These are phyloP conservation scores for Eucalyptus curtisii DNA, from an alignment of 345 rosid genomes.

Conservation along the genomic window DNA sequence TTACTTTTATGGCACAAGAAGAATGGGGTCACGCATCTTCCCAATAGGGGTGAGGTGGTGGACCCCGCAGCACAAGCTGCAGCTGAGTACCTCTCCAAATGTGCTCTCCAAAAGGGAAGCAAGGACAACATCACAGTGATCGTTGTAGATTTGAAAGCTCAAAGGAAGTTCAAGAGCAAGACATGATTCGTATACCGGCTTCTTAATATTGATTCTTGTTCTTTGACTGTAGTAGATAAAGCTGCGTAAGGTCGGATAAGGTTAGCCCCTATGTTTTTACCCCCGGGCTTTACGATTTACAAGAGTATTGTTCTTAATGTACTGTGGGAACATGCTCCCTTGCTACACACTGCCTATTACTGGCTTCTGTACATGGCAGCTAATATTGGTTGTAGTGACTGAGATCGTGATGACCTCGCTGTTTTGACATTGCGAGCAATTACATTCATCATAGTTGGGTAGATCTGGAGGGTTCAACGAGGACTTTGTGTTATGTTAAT, in stretches of 20 bases:
- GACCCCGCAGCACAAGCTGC: slow-evolving; percentile 94
- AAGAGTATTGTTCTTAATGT: slow-evolving; percentile 1
- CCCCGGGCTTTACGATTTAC: slow-evolving; percentile 11
- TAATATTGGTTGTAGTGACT: neutral
- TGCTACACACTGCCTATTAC: neutral
- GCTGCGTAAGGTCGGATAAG: neutral
- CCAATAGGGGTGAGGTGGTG: slow-evolving; percentile 33
- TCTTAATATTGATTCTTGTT: neutral
- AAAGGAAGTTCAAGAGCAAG: slow-evolving; percentile 82
- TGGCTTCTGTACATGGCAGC: neutral
- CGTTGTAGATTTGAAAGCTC: slow-evolving; percentile 86
- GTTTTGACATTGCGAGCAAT: neutral
- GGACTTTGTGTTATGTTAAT: neutral
- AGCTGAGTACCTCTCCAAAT: slow-evolving; percentile 65
- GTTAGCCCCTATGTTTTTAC: slow-evolving; percentile 22
- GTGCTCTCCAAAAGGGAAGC: slow-evolving; percentile 87
- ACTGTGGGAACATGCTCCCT: neutral
- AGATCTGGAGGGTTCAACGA: neutral
- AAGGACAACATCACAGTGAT: slow-evolving; percentile 78
- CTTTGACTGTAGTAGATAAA: neutral
- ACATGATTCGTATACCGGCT: slow-evolving; percentile 8
- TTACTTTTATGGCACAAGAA: slow-evolving; percentile 85
- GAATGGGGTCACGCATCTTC: slow-evolving; percentile 32
- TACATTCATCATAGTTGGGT: neutral
- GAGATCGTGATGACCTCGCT: neutral